Conservation (phyloP, 2,329 filamentous ascomycete species). For the Xylariales sp. region DNA sequence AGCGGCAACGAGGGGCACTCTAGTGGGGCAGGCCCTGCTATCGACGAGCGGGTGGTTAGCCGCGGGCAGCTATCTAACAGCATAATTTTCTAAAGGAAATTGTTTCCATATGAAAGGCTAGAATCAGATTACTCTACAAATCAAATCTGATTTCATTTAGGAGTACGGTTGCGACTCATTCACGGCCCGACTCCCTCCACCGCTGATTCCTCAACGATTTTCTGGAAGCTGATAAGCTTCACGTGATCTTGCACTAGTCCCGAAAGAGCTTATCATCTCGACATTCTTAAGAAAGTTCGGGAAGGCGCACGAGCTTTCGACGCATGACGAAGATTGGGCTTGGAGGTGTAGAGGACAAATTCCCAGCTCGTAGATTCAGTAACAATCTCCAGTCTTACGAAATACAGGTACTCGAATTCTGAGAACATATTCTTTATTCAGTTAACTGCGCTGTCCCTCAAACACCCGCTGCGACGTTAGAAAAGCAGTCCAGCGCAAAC, state of each 20-base stretch:
- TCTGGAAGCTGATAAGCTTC: constrained; percentile 3
- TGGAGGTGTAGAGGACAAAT: not conserved
- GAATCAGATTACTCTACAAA: no score
- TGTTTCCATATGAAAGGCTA: no score
- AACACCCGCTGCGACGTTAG: no score
- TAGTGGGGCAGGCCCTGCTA: constrained; percentile 50
- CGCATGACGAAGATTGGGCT: not conserved
- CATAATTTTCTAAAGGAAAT: not conserved
- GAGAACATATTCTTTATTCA: no score
- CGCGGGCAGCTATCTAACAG: constrained; percentile 9
- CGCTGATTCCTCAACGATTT: not conserved
- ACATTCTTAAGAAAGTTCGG: constrained; percentile 5
- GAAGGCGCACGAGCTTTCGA: constrained; percentile 4
- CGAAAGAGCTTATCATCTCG: constrained; percentile 6
- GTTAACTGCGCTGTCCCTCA: no score
- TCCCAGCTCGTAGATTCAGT: not conserved
- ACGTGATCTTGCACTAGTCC: constrained; percentile 9
- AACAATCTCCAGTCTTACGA: not conserved
- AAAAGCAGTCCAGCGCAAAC: constrained; percentile 4
- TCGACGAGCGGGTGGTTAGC: constrained; percentile 2
- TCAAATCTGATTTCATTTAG: no score
- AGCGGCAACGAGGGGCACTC: constrained; percentile 62
- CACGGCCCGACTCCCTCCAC: not conserved
- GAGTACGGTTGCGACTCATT: no score
- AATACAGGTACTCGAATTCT: no score